These are phyloP conservation scores for Capsicum pubescens DNA, from an alignment of 257 asterid genomes.

Conservation along the genomic window DNA sequence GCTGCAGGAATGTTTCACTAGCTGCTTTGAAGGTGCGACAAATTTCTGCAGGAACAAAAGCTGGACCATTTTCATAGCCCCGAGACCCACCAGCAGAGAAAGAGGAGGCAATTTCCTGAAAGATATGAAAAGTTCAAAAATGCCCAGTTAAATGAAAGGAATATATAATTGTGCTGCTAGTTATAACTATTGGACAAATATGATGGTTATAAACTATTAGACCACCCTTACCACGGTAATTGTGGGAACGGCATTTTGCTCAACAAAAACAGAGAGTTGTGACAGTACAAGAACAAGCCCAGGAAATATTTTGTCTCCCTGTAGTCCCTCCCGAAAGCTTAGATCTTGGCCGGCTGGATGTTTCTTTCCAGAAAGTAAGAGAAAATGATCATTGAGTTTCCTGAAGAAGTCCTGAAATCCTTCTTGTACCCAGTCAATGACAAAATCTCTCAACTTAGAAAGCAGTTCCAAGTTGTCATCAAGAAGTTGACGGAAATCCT, in stretches of 20 bases:
- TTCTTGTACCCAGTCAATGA: constrained; percentile 81
- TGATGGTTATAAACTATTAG: constrained; percentile 23
- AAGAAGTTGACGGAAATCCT: constrained; percentile 85
- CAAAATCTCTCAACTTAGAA: constrained; percentile 70
- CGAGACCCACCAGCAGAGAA: constrained; percentile 77
- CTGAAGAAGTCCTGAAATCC: constrained; percentile 92
- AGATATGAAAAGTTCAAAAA: constrained; percentile 24
- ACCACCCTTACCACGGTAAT: constrained; percentile 69
- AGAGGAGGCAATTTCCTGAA: constrained; percentile 85
- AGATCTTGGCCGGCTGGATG: constrained; percentile 52
- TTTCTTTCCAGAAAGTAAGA: constrained; percentile 76
- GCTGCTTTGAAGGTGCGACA: constrained; percentile 81
- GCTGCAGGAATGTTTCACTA: constrained; percentile 80
- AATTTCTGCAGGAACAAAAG: constrained; percentile 81
- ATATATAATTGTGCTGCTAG: background rate
- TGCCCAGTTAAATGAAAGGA: background rate
- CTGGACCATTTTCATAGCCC: constrained; percentile 64
- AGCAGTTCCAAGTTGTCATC: constrained; percentile 70
- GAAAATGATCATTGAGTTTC: constrained; percentile 69
- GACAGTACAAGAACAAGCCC: constrained; percentile 93
- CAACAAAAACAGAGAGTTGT: constrained; percentile 69
- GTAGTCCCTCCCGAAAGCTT: constrained; percentile 55
- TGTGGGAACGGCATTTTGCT: constrained; percentile 82
- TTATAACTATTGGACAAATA: constrained; percentile 21
- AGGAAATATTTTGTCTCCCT: constrained; percentile 69